Base-by-base conservation (phyloP, 768 basidiomycete genomes). In the Dioszegia crocea region DNA sequence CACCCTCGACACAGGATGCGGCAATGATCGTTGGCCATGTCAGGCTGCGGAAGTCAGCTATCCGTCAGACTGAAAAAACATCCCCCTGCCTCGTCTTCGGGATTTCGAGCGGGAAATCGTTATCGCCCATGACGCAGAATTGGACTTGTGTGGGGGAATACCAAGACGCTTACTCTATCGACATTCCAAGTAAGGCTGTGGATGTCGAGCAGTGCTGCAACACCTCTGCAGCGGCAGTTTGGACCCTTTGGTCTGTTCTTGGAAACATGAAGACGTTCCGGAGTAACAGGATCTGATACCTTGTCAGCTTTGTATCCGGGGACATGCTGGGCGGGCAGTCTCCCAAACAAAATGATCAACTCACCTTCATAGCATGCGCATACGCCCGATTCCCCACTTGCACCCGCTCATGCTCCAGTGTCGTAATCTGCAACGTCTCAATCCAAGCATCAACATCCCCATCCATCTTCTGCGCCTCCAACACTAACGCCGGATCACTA, bases 11-110 rank as follows among this genome's bases (percentile, higher is more conserved):
- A n/a, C 68, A 67, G 8, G 65, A 68, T 31, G 67, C 71, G 30
- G 68, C 69, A 27, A 75, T 75, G 61, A 75, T 73, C 10, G 71
- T 71, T 5, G 73, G 73, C 73, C 73, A 75, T 9, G 68, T 68
- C 16, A 75, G 48, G 40, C 71, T 73, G 38, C 11, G 12, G 33
- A 33, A 6, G 14, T 33, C 33, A 33, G 33, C 33, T 6, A 33
- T n/a, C n/a, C n/a, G n/a, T n/a, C n/a, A n/a, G n/a, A n/a, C n/a
- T n/a, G n/a, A n/a, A n/a, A n/a, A n/a, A n/a, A n/a, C n/a, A n/a
- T n/a, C n/a, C n/a, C n/a, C n/a, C n/a, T n/a, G n/a, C n/a, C n/a
- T n/a, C n/a, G n/a, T n/a, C n/a, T n/a, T n/a, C n/a, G n/a, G n/a
- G n/a, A n/a, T n/a, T n/a, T n/a, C n/a, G n/a, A n/a, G n/a, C n/a